Base-by-base conservation (phyloP, 2,329 filamentous ascomycete species). In the Colletotrichum sp. region DNA sequence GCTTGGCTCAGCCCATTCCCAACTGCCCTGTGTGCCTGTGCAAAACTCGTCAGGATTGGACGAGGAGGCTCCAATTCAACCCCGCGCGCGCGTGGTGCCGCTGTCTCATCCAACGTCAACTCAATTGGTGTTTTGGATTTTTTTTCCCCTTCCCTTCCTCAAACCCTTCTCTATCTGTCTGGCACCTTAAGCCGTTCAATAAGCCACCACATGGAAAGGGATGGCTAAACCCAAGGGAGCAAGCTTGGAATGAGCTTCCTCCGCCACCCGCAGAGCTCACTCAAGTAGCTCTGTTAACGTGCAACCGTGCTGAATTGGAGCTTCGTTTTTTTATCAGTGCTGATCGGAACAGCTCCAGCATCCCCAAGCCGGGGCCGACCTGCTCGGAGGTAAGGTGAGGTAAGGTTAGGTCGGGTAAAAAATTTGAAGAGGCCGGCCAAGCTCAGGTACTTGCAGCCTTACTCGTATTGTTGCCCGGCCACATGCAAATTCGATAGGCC, bases 171-270 rank as follows among this genome's bases (percentile, higher is more conserved):
- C 13, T 52, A 7, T 29, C 36, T 44, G 16, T 39, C n/a, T 19
- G 12, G 30, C 11, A 25, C 22, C 13, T 57, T 57, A 30, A 22
- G 9, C 39, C 39, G 32, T 65, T n/a, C 39, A 15, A 27, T 8
- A 55, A 36, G 71, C 67, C 57, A 65, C 67, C 71, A 59, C 59
- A 74, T 64, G 44, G 44, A 59, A 25, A 66, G 69, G 72, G 61
- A 73, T 30, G 71, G 49, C 49, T 71, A 75, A 61, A 32, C 68
- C 68, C 29, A 66, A 75, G 72, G 72, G 72, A 75, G 69, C 69
- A 67, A 72, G 72, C 72, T 68, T 36, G 49, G 69, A 75, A 67
- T 67, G 36, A 75, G 72, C 68, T 73, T 57, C 29, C 55, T 44
- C 30, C 64, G 44, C 62, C 22, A 70, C 67, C 44, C 30, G 22